A percentile compares a stretch with the other conserved stretches of the same genome.
These are phyloP conservation scores for Globisporangium solare DNA, from an alignment of 352 stramenopile genomes.

Conservation along the genomic window DNA sequence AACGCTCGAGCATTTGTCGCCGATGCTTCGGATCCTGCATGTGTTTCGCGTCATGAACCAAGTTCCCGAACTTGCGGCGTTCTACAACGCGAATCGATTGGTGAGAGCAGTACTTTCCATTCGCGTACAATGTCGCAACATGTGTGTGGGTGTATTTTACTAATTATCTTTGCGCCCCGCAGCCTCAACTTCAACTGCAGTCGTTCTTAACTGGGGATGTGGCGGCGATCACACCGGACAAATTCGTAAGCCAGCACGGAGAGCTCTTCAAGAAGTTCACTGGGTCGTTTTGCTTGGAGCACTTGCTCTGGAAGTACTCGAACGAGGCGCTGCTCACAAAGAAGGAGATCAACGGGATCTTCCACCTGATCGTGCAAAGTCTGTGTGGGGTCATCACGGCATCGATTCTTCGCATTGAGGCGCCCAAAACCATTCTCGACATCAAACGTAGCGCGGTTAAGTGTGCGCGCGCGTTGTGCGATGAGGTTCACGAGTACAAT, in stretches of 20 bases:
- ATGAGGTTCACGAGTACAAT: constrained; percentile 79
- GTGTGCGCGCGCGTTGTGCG: constrained; percentile 52
- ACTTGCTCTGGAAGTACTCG: constrained; percentile 67
- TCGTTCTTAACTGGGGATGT: constrained; percentile 69
- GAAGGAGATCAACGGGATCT: constrained; percentile 82
- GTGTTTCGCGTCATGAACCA: constrained; percentile 73
- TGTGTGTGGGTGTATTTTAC: neutral
- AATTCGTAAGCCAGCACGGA: constrained; percentile 71
- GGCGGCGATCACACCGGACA: constrained; percentile 64
- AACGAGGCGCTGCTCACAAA: constrained; percentile 65
- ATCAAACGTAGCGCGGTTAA: constrained; percentile 63
- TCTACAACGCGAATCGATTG: constrained; percentile 79
- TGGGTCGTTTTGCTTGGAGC: constrained; percentile 69
- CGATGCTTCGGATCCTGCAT: constrained; percentile 71
- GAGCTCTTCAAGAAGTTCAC: constrained; percentile 78
- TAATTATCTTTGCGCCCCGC: constrained; percentile 2
- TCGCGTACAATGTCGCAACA: neutral
- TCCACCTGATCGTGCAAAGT: constrained; percentile 72
- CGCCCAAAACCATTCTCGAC: constrained; percentile 50
- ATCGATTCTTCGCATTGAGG: constrained; percentile 53
- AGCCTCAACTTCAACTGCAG: constrained; percentile 73
- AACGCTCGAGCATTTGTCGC: constrained; percentile 49
- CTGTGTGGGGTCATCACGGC: constrained; percentile 64
- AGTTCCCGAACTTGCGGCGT: constrained; percentile 60
- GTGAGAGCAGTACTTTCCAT: constrained; percentile 20